Conservation (phyloP, 345 rosid genomes). For the Populus deltoides region DNA sequence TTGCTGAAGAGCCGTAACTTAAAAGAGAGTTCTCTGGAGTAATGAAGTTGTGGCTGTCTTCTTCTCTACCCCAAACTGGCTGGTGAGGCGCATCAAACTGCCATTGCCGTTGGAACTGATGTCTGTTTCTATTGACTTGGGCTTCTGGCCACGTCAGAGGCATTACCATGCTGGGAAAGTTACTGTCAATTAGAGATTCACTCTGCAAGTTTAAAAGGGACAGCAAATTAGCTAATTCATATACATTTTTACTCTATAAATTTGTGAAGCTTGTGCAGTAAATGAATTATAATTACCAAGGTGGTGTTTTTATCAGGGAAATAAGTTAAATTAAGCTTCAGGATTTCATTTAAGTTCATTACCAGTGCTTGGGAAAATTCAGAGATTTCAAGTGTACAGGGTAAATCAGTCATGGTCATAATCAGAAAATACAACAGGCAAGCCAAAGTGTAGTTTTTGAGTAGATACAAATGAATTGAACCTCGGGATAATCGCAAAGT, state of each 20-base stretch:
- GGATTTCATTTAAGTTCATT: neutral
- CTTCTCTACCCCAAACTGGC: conserved; percentile 70
- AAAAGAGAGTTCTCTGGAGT: conserved; percentile 57
- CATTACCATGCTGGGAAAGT: conserved; percentile 52
- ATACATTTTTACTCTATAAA: neutral
- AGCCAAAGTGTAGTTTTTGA: neutral
- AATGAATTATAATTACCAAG: neutral
- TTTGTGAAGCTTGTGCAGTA: neutral
- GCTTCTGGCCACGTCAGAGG: conserved; percentile 69
- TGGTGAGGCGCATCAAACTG: conserved; percentile 54
- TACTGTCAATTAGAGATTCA: conserved; percentile 61
- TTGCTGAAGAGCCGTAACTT: conserved; percentile 61
- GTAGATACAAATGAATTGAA: neutral
- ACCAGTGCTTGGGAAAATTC: neutral
- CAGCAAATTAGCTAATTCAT: conserved; percentile 10
- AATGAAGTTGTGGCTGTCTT: conserved; percentile 44
- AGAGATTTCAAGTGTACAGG: neutral
- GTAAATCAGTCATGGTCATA: neutral
- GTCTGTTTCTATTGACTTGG: conserved; percentile 50
- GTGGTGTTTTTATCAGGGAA: neutral
- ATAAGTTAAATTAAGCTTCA: neutral
- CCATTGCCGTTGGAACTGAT: conserved; percentile 70
- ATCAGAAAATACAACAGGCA: neutral
- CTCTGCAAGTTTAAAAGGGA: conserved; percentile 37
- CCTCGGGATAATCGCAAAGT: neutral